phyloP scores from a whole-genome alignment of 1,139 yeast species.

The Arxiozyma telluris region DNA sequence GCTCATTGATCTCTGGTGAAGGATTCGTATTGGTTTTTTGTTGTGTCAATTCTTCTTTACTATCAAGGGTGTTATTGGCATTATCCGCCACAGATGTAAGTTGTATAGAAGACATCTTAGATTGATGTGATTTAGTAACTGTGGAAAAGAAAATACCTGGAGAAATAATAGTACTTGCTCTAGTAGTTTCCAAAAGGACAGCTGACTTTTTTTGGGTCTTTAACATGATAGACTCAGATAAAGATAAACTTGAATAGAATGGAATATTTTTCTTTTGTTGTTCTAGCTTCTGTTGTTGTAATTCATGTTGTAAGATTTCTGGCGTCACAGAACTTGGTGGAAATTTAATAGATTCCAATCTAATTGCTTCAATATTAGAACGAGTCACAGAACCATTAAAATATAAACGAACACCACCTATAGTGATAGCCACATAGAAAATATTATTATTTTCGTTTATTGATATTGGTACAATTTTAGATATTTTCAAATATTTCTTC shows the following conservation, averaged over 20 bases:
- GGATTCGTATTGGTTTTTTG: conserved; percentile 1
- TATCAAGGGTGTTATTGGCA: background rate
- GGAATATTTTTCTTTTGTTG: conserved; percentile 32
- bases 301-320: conserved; percentile 40
- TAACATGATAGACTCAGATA: conserved; percentile 27
- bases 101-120: conserved; percentile 5
- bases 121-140: conserved; percentile 29
- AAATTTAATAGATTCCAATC: conserved; percentile 51
- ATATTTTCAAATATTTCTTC: conserved; percentile 39
- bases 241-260: conserved; percentile 22
- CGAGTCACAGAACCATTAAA: conserved; percentile 43
- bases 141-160: conserved; percentile 74
- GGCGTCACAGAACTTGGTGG: conserved; percentile 66
- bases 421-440: conserved; percentile 76
- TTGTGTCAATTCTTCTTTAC: conserved; percentile 2
- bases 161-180: conserved; percentile 48
- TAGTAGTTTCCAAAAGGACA: conserved; percentile 34
- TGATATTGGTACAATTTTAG: conserved; percentile 54
- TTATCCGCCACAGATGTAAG: background rate
- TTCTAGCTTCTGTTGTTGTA: conserved; percentile 35
- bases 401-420: conserved; percentile 74
- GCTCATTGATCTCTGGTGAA: conserved; percentile 15
- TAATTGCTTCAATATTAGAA: conserved; percentile 36
- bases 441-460: conserved; percentile 59
- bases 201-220: conserved; percentile 38